Percentiles rank a stretch among this genome's conserved stretches.
These are phyloP conservation scores for Cyberlindnera subsufficiens DNA, from an alignment of 805 yeast species.

Conservation along the genomic window DNA sequence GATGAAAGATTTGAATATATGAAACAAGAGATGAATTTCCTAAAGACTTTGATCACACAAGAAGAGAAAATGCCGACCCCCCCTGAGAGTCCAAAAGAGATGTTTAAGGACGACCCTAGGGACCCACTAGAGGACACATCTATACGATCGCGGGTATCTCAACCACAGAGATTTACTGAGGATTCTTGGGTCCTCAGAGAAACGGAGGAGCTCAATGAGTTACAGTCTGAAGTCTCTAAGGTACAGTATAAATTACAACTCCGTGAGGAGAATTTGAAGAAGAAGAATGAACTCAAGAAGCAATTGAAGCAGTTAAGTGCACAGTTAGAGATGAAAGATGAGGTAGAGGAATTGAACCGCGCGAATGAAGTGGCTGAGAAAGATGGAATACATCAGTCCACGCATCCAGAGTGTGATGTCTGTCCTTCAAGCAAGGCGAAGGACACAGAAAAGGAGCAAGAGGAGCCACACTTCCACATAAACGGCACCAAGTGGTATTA, in stretches of 20 bases:
- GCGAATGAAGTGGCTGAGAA: neutral
- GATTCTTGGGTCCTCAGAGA: constrained; percentile 30
- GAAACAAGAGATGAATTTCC: constrained; percentile 16
- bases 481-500: constrained; percentile 29
- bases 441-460: neutral
- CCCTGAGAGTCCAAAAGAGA: neutral
- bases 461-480: constrained; percentile 8
- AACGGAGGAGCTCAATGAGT: constrained; percentile 27
- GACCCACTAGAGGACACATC: neutral
- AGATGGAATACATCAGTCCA: neutral
- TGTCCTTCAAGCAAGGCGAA: neutral
- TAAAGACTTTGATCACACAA: constrained; percentile 13
- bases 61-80: neutral
- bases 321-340: constrained; percentile 4
- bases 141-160: too few species aligned
- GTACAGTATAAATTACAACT: constrained; percentile 26
- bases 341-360: too few species aligned
- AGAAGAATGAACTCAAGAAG: constrained; percentile 27
- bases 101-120: neutral
- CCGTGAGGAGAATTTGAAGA: constrained; percentile 29
- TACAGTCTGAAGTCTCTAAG: constrained; percentile 28
- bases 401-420: neutral
- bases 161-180: constrained; percentile 14
- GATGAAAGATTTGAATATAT: constrained; percentile 14
- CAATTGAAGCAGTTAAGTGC: constrained; percentile 12